Evolutionary conservation across 2,329 filamentous ascomycete species (phyloP).

Genomic region (Aspergillus chevalieri): DNA sequence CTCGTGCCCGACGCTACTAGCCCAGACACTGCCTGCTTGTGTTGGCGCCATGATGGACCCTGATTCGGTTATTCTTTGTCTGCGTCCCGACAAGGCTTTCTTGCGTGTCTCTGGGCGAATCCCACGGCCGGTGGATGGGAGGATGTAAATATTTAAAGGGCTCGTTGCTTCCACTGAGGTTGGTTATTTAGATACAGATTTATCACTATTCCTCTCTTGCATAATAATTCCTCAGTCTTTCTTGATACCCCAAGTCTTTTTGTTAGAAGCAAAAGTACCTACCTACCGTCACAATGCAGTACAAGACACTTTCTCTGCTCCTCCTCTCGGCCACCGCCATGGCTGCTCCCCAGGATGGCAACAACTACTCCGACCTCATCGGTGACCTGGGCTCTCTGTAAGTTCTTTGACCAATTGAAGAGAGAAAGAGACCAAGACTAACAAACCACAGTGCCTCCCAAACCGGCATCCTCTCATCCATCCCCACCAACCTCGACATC

Average conservation of each 20-base stretch:
- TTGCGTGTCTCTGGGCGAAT: background rate
- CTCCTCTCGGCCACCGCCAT: slow-evolving; percentile 16
- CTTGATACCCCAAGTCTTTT: background rate
- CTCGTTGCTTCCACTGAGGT: background rate
- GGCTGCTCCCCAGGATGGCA: slow-evolving; percentile 7
- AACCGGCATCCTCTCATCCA: background rate
- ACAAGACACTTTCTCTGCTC: slow-evolving; percentile 18
- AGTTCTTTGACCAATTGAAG: background rate
- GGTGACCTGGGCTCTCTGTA: background rate
- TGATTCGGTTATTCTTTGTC: too few species aligned
- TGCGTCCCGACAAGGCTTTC: background rate
- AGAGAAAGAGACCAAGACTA: background rate
- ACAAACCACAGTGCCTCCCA: background rate
- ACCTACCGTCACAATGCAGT: slow-evolving; percentile 15
- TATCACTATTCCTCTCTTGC: background rate
- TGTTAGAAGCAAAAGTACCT: background rate
- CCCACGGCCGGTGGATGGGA: background rate
- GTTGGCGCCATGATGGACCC: background rate
- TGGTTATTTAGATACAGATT: background rate
- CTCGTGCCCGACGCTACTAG: background rate
- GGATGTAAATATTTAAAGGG: too few species aligned
- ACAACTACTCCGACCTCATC: slow-evolving; percentile 2
- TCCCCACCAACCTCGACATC: background rate
- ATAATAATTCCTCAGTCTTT: background rate
- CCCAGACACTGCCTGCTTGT: background rate